Evolutionary conservation across 495 filamentous ascomycete species (phyloP).

Genomic region (Aspergillus hancockii): DNA sequence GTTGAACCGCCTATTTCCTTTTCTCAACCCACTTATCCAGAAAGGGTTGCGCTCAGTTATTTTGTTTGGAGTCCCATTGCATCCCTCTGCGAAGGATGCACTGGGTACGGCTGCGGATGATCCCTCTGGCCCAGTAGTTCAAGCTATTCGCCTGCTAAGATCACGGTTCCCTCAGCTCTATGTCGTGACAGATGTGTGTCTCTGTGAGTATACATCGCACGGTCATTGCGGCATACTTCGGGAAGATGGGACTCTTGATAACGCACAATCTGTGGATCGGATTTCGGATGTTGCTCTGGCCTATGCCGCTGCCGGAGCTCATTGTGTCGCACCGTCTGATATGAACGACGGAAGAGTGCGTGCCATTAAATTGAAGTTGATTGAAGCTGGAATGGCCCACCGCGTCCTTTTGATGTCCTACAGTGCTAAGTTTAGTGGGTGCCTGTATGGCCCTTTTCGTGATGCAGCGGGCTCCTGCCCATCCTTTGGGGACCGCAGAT

Average conservation of each 20-base stretch:
- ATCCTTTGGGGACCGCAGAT: conserved; percentile 90
- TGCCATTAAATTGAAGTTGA: conserved; percentile 94
- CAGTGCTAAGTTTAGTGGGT: conserved; percentile 94
- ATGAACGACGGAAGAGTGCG: conserved; percentile 98
- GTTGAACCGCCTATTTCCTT: conserved; percentile 80
- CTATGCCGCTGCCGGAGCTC: conserved; percentile 89
- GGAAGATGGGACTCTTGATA: conserved; percentile 90
- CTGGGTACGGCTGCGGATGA: conserved; percentile 94
- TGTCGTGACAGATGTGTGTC: conserved; percentile 88
- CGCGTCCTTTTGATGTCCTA: conserved; percentile 93
- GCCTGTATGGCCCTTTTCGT: conserved; percentile 94
- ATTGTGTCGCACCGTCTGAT: conserved; percentile 95
- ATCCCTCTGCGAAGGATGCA: conserved; percentile 78
- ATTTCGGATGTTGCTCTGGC: conserved; percentile 91
- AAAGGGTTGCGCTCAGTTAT: conserved; percentile 92
- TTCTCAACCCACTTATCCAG: conserved; percentile 79
- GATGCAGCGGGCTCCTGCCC: conserved; percentile 92
- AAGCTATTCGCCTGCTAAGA: conserved; percentile 77
- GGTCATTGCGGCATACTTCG: conserved; percentile 95
- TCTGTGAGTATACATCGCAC: conserved; percentile 99
- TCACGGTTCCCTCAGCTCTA: conserved; percentile 84
- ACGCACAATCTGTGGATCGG: conserved; percentile 84
- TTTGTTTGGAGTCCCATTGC: conserved; percentile 89
- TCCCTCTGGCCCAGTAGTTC: conserved; percentile 87
- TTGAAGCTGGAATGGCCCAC: conserved; percentile 87